Evolutionary conservation across 2,329 filamentous ascomycete genomes (phyloP), one percentile per base, ranked within the genome.

Genomic region (Periconia macrospinosa): DNA sequence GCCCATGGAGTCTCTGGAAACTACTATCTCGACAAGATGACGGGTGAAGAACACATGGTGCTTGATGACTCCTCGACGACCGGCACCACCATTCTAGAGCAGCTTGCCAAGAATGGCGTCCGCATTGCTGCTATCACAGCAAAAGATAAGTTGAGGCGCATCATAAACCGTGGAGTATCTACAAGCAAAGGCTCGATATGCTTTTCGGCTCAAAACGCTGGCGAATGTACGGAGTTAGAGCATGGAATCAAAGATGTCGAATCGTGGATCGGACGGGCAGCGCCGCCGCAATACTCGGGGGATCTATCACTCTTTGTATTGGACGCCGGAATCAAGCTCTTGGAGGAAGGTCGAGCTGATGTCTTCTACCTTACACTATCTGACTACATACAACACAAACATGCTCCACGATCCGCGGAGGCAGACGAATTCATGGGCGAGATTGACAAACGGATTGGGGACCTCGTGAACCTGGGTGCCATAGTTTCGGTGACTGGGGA

Each of bases 311-410:
- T 79, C 20, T 78, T 71, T 51, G 76, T 78, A 2, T 68, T 79
- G 9, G 76, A 78, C 53, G 74, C 76, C 2, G 77, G 77, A 2
- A 56, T 78, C 40, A 77, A 76, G 53, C 52, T 79, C 2, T 59
- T 79, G 2, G 59, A 74, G 44, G 76, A 78, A 49, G 53, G 61
- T 9, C 60, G 67, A 13, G 71, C 74, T 0, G 76, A 79, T 45
- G 55, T 79, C 23, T 64, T 78, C 37, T 79, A 79, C 47, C 60
- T 79, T 44, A 79, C 76, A 0, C 60, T 79, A 1, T 78, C 76
- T 2, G 76, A 79, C 54, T 79, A 69, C 48, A 66, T 79, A n/a
- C 76, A 78, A 59, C 76, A 79, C 55, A 78, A 77, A 49, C 57
- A 77, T 58, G 70, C 71, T 0, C 76, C 76, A 3, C 68, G 72